phyloP scores from a whole-genome alignment of 2,329 filamentous ascomycete species.

The Trichoderma sp. region DNA sequence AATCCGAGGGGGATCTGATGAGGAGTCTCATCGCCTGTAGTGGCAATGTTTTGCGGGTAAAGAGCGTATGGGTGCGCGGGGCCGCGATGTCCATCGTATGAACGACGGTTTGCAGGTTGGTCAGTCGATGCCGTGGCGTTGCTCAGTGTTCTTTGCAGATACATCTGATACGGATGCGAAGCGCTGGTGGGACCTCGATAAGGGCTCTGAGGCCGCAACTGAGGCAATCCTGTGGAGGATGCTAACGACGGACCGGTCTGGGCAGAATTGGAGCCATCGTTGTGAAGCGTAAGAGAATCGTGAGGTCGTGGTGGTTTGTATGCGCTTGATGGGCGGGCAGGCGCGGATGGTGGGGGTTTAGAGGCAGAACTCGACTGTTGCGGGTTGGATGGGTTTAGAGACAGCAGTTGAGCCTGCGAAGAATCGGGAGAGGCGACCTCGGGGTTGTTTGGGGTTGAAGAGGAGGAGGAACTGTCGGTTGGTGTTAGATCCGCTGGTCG shows the following conservation, averaged over 20 bases:
- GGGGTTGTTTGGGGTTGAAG: conserved; percentile 18
- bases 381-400: background rate
- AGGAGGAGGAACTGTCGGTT: background rate
- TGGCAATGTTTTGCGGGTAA: conserved; percentile 76
- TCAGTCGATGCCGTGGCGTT: conserved; percentile 69
- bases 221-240: conserved; percentile 37
- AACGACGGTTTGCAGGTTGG: conserved; percentile 27
- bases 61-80: conserved; percentile 83
- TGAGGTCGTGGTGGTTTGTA: conserved; percentile 50
- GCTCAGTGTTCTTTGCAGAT: conserved; percentile 70
- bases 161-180: conserved; percentile 82
- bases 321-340: conserved; percentile 51
- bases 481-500: conserved; percentile 34
- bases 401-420: conserved; percentile 9
- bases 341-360: conserved; percentile 24
- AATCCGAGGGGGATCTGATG: conserved; percentile 69
- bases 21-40: conserved; percentile 45
- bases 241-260: conserved; percentile 13
- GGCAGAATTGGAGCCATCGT: conserved; percentile 44
- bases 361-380: background rate
- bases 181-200: conserved; percentile 70
- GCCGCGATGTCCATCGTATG: conserved; percentile 33
- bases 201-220: conserved; percentile 55
- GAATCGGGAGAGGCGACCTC: conserved; percentile 23
- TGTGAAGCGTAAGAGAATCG: conserved; percentile 51